Percentiles rank a stretch among this genome's conserved stretches.
Conservation (phyloP, 306 rosid species). For the Amphicarpaea edgeworthii region DNA sequence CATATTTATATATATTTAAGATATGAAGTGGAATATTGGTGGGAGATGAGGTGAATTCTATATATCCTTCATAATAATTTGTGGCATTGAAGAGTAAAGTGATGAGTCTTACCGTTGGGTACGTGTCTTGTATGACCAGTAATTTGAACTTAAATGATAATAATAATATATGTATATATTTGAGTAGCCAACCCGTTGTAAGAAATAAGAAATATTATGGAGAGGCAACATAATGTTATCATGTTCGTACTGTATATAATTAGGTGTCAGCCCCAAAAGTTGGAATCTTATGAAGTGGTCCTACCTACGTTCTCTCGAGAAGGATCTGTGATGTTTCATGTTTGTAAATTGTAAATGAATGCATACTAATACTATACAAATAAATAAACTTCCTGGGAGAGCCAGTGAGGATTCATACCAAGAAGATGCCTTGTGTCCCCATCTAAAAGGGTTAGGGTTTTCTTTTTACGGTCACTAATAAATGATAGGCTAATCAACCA, state of each 20-base stretch:
- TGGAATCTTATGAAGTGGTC: constrained; percentile 42
- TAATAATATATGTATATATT: too few relatives aligned
- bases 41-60: background rate
- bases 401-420: constrained; percentile 20
- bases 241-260: background rate
- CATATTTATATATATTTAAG: too few relatives aligned
- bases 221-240: background rate
- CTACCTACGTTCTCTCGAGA: background rate
- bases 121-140: too few relatives aligned
- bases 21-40: background rate
- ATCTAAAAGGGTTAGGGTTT: background rate
- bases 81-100: too few relatives aligned
- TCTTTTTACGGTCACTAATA: background rate
- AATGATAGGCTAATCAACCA: background rate
- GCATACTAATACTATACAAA: background rate
- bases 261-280: background rate
- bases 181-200: too few relatives aligned
- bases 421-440: constrained; percentile 40
- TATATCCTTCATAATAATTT: too few relatives aligned
- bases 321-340: constrained; percentile 35
- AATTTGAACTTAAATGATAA: too few relatives aligned
- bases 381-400: constrained; percentile 19
- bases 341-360: too few relatives aligned
- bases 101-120: too few relatives aligned
- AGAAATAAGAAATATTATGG: background rate